Evolutionary conservation across 2,329 filamentous ascomycete species (phyloP), one percentile per base, ranked within the genome.

Genomic region (Colletotrichum paranaense): DNA sequence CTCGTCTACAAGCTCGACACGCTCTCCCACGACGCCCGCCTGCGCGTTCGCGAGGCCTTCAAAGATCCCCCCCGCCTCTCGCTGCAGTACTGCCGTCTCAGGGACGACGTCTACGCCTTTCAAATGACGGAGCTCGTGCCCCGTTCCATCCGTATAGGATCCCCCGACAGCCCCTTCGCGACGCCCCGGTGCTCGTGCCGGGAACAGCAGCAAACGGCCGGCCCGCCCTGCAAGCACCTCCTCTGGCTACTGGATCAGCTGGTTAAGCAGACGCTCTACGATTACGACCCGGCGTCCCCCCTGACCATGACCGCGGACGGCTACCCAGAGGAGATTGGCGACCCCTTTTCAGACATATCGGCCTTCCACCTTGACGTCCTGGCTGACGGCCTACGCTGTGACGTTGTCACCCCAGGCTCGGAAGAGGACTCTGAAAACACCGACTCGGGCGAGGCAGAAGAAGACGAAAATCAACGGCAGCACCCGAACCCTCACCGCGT

Each of bases 201-300:
- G 16, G 78, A 76, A 56, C 72, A 70, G 74, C 58, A 68, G 35
- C 56, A 68, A 28, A 55, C 46, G 53, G 76, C 76, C n/a, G 74
- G 76, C 58, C 75, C 77, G 46, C 86, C 86, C 0, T 90, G 88
- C 77, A 82, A 84, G 12, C 89, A 90, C 73, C 79, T 88, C 35
- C 78, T 90, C 32, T 90, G 88, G 88, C 82, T 90, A 16, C 83
- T 89, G 60, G 88, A 90, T 78, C 85, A 85, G 76, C 82, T 90
- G 35, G 82, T 86, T 24, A 85, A 84, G 65, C 85, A 89, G 76
- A 84, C 85, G 3, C 77, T 87, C 4, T 85, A 85, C 73, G 79
- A 83, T 53, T 81, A 83, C 49, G 79, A 83, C 59, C 77, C 77
- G 9, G 74, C 78, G 6, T 78, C 81, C 16, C 82, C 85, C 24